These are phyloP conservation scores for Pseudopyricularia javanii DNA, from an alignment of 2,329 filamentous ascomycete species.

Conservation along the genomic window DNA sequence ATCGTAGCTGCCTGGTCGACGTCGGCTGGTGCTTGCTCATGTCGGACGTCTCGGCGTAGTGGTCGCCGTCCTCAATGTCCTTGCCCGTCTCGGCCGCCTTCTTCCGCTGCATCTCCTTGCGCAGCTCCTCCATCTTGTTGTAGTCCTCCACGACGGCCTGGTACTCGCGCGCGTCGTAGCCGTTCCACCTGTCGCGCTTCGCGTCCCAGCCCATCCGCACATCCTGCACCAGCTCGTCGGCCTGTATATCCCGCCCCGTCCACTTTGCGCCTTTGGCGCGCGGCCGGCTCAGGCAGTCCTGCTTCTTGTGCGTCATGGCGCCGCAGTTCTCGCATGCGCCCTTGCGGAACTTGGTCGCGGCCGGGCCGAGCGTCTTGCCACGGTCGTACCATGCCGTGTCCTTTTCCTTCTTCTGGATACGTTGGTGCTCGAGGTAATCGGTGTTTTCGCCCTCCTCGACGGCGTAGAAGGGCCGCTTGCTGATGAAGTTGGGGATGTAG, in stretches of 20 bases:
- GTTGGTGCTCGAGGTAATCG: conserved; percentile 94
- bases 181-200: conserved; percentile 95
- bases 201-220: conserved; percentile 90
- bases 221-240: conserved; percentile 78
- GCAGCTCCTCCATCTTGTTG: conserved; percentile 69
- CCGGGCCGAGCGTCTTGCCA: conserved; percentile 70
- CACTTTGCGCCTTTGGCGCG: conserved; percentile 82
- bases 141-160: conserved; percentile 79
- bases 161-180: conserved; percentile 87
- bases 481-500: conserved; percentile 97
- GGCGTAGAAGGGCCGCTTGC: conserved; percentile 94
- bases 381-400: conserved; percentile 88
- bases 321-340: conserved; percentile 98
- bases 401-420: conserved; percentile 63
- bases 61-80: conserved; percentile 48
- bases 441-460: conserved; percentile 58
- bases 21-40: conserved; percentile 92
- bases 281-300: conserved; percentile 82
- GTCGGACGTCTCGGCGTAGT: conserved; percentile 89
- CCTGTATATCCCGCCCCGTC: conserved; percentile 87
- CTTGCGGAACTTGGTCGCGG: conserved; percentile 93
- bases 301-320: conserved; percentile 89
- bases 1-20: conserved; percentile 76
- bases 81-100: conserved; percentile 36
- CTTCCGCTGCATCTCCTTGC: conserved; percentile 35